Evolutionary conservation across 192 early-diverging fungal genomes (phyloP).

Genomic region (Backusella sp.): DNA sequence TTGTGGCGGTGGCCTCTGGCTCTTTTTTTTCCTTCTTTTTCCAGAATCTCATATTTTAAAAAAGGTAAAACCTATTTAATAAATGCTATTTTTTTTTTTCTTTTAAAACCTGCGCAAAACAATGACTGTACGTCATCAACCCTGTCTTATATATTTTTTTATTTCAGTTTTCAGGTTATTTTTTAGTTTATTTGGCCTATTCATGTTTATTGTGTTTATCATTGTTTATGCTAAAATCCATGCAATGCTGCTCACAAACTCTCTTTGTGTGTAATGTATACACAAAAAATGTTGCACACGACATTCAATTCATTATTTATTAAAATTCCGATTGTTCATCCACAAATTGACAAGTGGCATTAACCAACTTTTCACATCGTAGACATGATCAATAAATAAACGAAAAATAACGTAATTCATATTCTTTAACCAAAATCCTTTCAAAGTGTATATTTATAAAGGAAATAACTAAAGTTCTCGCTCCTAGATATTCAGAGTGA

Average conservation of each 20-base stretch:
- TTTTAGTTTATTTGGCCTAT: background rate
- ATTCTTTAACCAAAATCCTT: no score
- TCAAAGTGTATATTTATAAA: no score
- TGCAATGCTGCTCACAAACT: background rate
- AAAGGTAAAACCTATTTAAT: background rate
- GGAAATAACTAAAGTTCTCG: no score
- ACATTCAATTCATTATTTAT: background rate
- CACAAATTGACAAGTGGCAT: no score
- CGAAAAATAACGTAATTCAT: no score
- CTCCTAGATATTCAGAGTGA: no score
- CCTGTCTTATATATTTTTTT: background rate
- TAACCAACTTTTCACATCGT: background rate
- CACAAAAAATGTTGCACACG: background rate
- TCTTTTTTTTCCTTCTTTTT: constrained; percentile 5
- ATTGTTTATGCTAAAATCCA: background rate
- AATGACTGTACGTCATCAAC: background rate
- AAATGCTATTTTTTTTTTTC: background rate
- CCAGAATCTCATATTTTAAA: background rate
- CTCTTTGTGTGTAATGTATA: background rate
- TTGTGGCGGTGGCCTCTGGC: background rate
- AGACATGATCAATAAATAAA: no score
- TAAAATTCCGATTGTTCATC: background rate
- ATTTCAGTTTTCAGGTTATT: background rate
- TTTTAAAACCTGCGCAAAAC: background rate
- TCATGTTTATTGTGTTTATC: background rate